Evolutionary conservation across 1,139 yeast species (phyloP), one percentile per base, ranked within the genome.

Genomic region (Scheffersomyces quercinus): DNA sequence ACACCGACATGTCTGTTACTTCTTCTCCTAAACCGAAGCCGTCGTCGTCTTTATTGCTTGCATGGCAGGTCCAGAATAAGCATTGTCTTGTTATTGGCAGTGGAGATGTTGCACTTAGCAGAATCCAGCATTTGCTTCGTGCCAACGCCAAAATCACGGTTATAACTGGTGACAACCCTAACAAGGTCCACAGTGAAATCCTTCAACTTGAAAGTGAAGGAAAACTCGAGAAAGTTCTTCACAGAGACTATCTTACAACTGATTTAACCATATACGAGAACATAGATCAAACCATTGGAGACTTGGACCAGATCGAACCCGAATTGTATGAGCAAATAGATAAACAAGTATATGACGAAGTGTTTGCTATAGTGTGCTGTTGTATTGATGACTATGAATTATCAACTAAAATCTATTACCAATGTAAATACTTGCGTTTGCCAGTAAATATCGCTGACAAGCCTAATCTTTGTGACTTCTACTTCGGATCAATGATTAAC

Each of bases 361-460:
- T 64, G 30, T 88, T 85, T 65, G 82, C 83, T 24, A 66, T 83
- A 60, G 90, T 87, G 3, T 72, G 89, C 45, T 83, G 90, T 28
- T 89, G 95, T 45, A 79, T 88, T 38, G 89, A 86, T 58, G 90
- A 85, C 56, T 86, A 86, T 43, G 74, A 70, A 7, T 67, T 81
- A 37, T 81, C 88, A 43, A 66, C 79, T 28, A 65, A 69, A 50
- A 81, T 88, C 14, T 87, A 84, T 61, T 74, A 77, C 49, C 77
- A 75, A 50, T 81, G 88, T 54, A 82, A 83, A 48, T 56, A 62
- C 36, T 56, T 70, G 9, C 67, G 81, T 12, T 63, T 88, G 41
- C 88, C 88, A 13, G 90, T 86, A 30, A 88, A 88, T 59, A 85
- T 88, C 36, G 96, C 96, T 2, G 96, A 88, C 60, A 86, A 86